Evolutionary conservation across 169 alveolate species (phyloP).

Genomic region (Cryptosporidium meleagridis): DNA sequence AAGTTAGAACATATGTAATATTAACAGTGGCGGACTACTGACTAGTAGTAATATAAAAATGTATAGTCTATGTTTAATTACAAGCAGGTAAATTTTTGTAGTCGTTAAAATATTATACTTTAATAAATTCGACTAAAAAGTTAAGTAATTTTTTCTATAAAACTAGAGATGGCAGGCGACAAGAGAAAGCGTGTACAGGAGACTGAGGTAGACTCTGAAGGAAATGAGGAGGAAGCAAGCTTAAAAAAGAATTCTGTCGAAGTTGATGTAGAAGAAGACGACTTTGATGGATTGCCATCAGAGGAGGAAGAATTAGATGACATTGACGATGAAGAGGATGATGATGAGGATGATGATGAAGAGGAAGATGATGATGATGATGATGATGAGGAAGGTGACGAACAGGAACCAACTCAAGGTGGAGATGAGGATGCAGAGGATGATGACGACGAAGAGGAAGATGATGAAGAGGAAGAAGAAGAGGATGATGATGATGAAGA

Average conservation of each 20-base stretch:
- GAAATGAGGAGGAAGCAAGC: slow-evolving; percentile 44
- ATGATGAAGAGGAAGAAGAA: slow-evolving; percentile 54
- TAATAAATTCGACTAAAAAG: background rate
- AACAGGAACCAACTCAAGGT: slow-evolving; percentile 66
- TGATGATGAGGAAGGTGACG: slow-evolving; percentile 69
- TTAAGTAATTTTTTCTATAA: slow-evolving; percentile 1
- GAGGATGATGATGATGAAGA: slow-evolving; percentile 74
- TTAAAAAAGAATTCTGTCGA: slow-evolving; percentile 51
- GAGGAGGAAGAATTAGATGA: slow-evolving; percentile 72
- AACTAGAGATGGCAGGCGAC: slow-evolving; percentile 67
- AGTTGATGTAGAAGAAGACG: slow-evolving; percentile 50
- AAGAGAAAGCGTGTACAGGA: slow-evolving; percentile 72
- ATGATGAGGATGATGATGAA: slow-evolving; percentile 53
- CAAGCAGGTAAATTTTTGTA: background rate
- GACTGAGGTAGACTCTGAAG: slow-evolving; percentile 59
- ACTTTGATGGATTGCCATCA: slow-evolving; percentile 71
- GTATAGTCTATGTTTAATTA: slow-evolving; percentile 16
- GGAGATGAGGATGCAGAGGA: slow-evolving; percentile 64
- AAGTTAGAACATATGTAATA: background rate
- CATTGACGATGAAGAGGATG: slow-evolving; percentile 67
- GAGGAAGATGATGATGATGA: slow-evolving; percentile 65
- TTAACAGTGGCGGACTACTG: slow-evolving; percentile 8
- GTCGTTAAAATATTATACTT: background rate
- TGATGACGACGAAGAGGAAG: slow-evolving; percentile 67
- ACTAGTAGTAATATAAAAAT: slow-evolving; percentile 14